Evolutionary conservation across 2,329 filamentous ascomycete species (phyloP).

Genomic region (Colletotrichum chrysophilum): DNA sequence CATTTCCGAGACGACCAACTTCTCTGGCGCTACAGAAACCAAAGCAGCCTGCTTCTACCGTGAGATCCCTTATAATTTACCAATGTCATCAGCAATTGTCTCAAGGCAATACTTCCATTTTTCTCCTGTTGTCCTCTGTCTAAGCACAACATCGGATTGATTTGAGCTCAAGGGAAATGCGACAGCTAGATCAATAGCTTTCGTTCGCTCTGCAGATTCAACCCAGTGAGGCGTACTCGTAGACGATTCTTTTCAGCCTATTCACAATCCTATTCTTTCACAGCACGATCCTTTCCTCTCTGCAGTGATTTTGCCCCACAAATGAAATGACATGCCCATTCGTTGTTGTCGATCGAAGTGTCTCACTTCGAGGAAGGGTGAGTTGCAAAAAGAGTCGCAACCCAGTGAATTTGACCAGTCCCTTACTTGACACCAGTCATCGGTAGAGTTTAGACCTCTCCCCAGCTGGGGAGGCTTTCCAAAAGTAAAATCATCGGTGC

Average conservation of each 20-base stretch:
- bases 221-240: background rate
- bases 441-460: background rate
- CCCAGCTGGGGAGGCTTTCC: rapidly evolving
- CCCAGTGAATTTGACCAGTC: background rate
- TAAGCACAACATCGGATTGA: background rate
- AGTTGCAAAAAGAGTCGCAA: background rate
- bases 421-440: background rate
- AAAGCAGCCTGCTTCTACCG: rapidly evolving
- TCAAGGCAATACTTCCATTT: background rate
- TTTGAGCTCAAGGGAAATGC: background rate
- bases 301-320: background rate
- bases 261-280: background rate
- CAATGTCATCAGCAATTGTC: background rate
- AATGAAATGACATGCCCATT: background rate
- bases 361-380: background rate
- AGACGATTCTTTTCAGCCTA: background rate
- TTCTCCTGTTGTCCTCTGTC: rapidly evolving
- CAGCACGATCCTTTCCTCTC: background rate
- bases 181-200: background rate
- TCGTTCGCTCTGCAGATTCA: background rate
- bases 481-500: background rate
- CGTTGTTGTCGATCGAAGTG: background rate
- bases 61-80: background rate
- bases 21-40: background rate
- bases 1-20: rapidly evolving